Base-by-base conservation (phyloP, 805 yeast genomes). In the Schwanniomyces polymorphus region DNA sequence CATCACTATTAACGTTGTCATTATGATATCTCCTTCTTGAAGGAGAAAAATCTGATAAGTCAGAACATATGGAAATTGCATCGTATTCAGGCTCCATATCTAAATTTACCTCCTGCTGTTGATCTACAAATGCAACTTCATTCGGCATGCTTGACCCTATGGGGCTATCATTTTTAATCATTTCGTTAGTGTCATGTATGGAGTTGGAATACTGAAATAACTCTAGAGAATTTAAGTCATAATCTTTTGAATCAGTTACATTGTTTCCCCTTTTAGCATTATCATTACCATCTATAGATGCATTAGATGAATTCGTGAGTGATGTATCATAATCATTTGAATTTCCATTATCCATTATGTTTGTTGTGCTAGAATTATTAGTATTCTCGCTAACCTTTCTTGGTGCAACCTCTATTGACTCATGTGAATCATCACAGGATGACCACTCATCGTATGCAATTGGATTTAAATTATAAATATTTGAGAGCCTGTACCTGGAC, bases 401-500 rank as follows among this genome's bases (percentile, higher is more conserved):
- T 3, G 35, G 2, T 31, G 14, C 21, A 6, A 16, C 21, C 35
- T 31, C 35, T 5, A 31, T 31, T n/a, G 35, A 31, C 27, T 37
- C 39, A 18, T 37, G n/a, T 12, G 16, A 37, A n/a, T 37, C 39
- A 21, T 37, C 27, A 7, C 12, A 18, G 16, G 27, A 21, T 7
- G 18, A 18, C 29, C 27, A 45, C 16, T 53, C 58, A 35, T 59
- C 61, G 17, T 57, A 55, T 37, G 58, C 61, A 21, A 67, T 46
- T 3, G 77, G 76, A 48, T 69, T 70, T 37, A 70, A 49, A 23
- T 64, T 72, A 53, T 68, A 74, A 0, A 72, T 63, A 12, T 59
- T 63, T 3, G 75, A 67, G 9, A 74, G 57, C 41, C 75, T 58
- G 52, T 72, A 72, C 31, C 63, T 61, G n/a, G 75, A 68, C 53